Percentiles rank a stretch among this genome's conserved stretches.
Evolutionary conservation across 441 rosid species (phyloP).

Genomic region (Omphalea diandra): DNA sequence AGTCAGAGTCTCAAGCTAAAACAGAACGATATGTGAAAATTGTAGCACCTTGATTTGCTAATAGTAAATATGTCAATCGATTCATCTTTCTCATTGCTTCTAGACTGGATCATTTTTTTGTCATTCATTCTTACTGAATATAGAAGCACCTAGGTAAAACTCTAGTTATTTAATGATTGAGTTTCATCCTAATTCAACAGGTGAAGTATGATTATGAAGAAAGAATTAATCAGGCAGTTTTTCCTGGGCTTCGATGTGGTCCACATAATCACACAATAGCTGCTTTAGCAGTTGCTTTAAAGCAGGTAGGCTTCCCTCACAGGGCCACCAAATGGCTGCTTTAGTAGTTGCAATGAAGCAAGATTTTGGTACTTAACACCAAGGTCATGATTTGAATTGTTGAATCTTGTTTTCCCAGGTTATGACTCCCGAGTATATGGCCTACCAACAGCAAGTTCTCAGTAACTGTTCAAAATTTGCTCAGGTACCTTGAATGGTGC

Average conservation of each 20-base stretch:
- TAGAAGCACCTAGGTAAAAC: conserved; percentile 1
- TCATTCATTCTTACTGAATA: neutral
- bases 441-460: conserved; percentile 92
- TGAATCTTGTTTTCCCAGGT: conserved; percentile 40
- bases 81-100: neutral
- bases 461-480: conserved; percentile 77
- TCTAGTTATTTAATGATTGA: conserved; percentile 7
- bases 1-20: conserved; percentile 19
- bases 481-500: conserved; percentile 44
- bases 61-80: too few species aligned
- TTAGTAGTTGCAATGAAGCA: conserved; percentile 6
- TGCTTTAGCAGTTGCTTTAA: conserved; percentile 90
- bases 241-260: conserved; percentile 98
- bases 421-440: conserved; percentile 81
- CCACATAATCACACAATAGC: conserved; percentile 96
- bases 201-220: conserved; percentile 88
- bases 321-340: neutral
- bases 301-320: conserved; percentile 59
- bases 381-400: conserved; percentile 23
- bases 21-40: conserved; percentile 2
- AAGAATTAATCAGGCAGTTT: conserved; percentile 95
- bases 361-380: neutral
- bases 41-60: too few species aligned
- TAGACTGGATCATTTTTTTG: neutral
- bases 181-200: conserved; percentile 40